Evolutionary conservation across 225 moss, liverwort and hornwort genomes (phyloP).

Genomic region (Asterella californica): DNA sequence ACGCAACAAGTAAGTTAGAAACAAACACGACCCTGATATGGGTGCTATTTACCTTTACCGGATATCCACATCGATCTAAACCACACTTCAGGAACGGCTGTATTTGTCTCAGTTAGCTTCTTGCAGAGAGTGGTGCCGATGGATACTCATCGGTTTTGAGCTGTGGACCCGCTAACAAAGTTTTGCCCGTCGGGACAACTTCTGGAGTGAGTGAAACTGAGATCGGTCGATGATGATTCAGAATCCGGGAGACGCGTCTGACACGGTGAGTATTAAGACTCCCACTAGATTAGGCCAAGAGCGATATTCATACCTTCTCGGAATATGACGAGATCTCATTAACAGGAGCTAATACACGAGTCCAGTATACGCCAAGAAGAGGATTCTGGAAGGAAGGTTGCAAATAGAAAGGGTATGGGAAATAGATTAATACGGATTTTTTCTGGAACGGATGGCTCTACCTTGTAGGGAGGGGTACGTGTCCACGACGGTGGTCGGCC

Average conservation of each 20-base stretch:
- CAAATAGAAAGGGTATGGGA: not conserved
- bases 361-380: not conserved
- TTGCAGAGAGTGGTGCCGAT: not conserved
- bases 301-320: too few relatives aligned
- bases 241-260: not conserved
- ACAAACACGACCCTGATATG: not conserved
- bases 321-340: too few relatives aligned
- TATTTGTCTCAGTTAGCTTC: not conserved
- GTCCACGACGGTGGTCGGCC: too few relatives aligned
- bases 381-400: not conserved
- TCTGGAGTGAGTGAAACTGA: conserved; percentile 12
- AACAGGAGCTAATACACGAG: not conserved
- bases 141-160: not conserved
- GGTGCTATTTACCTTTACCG: not conserved
- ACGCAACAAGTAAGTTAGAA: not conserved
- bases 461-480: not conserved
- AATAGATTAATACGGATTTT: not conserved
- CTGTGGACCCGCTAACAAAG: not conserved
- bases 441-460: not conserved
- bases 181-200: not conserved
- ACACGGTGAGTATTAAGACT: not conserved
- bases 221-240: conserved; percentile 10
- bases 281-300: not conserved
- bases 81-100: not conserved
- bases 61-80: not conserved